Evolutionary conservation across 2,329 filamentous ascomycete genomes (phyloP).

Genomic region (Botrytis fabae): DNA sequence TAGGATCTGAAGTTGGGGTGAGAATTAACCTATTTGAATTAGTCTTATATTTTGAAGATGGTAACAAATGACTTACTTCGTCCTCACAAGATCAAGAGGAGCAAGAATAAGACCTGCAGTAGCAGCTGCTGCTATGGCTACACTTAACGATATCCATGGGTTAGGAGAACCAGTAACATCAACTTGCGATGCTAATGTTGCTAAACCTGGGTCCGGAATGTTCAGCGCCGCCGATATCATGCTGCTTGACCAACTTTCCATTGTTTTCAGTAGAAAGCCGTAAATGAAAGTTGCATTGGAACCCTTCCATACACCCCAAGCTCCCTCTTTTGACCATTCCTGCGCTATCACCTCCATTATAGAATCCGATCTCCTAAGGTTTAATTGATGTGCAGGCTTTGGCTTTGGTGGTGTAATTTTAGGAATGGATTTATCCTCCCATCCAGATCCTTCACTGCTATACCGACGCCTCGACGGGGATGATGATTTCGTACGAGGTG

Average conservation of each 20-base stretch:
- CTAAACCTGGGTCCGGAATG: constrained; percentile 77
- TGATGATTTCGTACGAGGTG: constrained; percentile 45
- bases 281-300: constrained; percentile 93
- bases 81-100: constrained; percentile 87
- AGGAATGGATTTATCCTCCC: constrained; percentile 32
- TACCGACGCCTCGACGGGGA: constrained; percentile 39
- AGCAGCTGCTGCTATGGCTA: constrained; percentile 64
- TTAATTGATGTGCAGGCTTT: constrained; percentile 59
- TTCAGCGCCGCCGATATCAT: constrained; percentile 89
- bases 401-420: constrained; percentile 40
- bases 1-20: constrained; percentile 74
- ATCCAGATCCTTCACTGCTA: constrained; percentile 29
- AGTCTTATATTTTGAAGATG: constrained; percentile 21
- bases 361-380: constrained; percentile 73
- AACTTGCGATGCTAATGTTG: constrained; percentile 41
- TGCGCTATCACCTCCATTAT: constrained; percentile 84
- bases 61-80: constrained; percentile 48
- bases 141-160: constrained; percentile 76
- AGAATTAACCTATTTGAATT: constrained; percentile 68
- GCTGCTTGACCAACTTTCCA: constrained; percentile 91
- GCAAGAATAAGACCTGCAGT: constrained; percentile 79
- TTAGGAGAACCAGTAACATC: constrained; percentile 81
- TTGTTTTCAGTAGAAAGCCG: constrained; percentile 77
- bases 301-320: constrained; percentile 91
- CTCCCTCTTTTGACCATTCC: constrained; percentile 85